phyloP scores from a whole-genome alignment of 331 rosid genomes.

The Cydonia oblonga region DNA sequence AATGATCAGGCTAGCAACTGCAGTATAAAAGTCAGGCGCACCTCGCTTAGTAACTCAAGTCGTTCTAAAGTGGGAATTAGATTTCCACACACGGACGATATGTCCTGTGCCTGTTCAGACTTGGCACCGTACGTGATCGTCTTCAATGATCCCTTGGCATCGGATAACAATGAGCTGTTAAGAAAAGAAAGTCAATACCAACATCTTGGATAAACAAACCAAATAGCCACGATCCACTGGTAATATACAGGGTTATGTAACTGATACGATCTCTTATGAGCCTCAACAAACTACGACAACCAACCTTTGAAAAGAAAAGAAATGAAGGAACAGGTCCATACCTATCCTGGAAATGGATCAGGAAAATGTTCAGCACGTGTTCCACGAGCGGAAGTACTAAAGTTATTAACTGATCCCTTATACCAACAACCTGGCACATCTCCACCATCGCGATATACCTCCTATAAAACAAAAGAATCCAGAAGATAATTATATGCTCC shows the following conservation, averaged over 20 bases:
- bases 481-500: background rate
- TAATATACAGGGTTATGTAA: background rate
- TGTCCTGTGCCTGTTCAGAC: conserved; percentile 38
- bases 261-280: background rate
- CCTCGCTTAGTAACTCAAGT: conserved; percentile 82
- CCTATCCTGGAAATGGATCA: conserved; percentile 79
- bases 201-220: background rate
- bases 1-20: background rate
- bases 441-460: conserved; percentile 84
- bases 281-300: background rate
- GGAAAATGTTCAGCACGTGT: conserved; percentile 62
- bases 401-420: conserved; percentile 53
- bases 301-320: background rate
- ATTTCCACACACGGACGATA: conserved; percentile 42
- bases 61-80: conserved; percentile 64
- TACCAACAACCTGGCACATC: conserved; percentile 83
- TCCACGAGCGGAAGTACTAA: conserved; percentile 68
- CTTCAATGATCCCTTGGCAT: conserved; percentile 27
- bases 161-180: conserved; percentile 39
- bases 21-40: background rate
- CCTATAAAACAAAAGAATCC: conserved; percentile 33
- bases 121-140: conserved; percentile 40
- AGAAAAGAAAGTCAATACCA: conserved; percentile 10
- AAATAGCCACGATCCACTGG: background rate
- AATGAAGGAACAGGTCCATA: background rate